Base-by-base conservation (phyloP, 2,329 filamentous ascomycete species). In the Botryotinia calthae region DNA sequence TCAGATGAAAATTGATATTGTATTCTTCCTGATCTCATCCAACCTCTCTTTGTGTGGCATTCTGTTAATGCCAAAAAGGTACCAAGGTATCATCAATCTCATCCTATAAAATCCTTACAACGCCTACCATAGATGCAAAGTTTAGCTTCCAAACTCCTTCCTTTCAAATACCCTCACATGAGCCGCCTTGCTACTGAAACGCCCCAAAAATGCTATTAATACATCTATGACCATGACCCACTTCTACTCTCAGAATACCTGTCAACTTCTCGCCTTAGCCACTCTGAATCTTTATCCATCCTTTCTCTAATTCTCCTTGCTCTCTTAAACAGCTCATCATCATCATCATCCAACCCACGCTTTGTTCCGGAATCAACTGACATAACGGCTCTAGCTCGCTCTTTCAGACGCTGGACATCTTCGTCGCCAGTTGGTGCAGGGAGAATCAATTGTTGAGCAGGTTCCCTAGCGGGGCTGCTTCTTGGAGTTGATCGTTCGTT, bases 241-340 rank as follows among this genome's bases (percentile, higher is more conserved):
- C 76, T 77, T 46, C 74, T 73, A 62, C 77, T 79, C 51, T 68
- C 72, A 28, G 78, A 76, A 22, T 75, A 74, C 66, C 74, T 76
- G 54, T 76, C 74, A 34, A 76, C 75, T 61, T 81, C 75, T 59
- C 76, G 73, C 58, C 76, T 77, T 59, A 76, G 79, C 78, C 80
- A 81, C 48, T 76, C 70, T n/a, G 73, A 76, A 20, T 79, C 80
- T 72, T 81, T 78, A 69, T 81, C 79, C 80, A 81, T 80, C 73
- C 80, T 76, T 62, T 82, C 79, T 51, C 79, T 76, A 31, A 82
- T 66, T 66, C 76, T 77, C 73, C 77, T 81, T n/a, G 79, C 78
- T 54, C 79, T 75, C 34, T 76, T 79, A 67, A 81, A 81, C 10
- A 81, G 70, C n/a, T 78, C 79, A 28, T 79, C 76, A 64, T 80